Conservation (phyloP, 257 asterid species). For the Striga asiatica region DNA sequence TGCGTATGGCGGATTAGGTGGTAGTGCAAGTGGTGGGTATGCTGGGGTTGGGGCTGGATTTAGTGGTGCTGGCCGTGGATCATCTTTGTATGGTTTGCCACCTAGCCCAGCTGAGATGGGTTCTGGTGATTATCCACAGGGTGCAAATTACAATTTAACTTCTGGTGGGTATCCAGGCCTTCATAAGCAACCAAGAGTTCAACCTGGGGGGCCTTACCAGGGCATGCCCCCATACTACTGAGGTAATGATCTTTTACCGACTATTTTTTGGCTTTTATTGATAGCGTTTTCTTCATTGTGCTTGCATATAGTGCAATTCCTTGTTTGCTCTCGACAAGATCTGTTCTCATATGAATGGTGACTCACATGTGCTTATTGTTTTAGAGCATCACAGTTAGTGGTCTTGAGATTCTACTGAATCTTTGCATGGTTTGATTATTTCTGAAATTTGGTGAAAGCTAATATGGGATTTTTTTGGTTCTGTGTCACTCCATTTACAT, state of each 20-base stretch:
- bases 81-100: slow-evolving; percentile 49
- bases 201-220: slow-evolving; percentile 60
- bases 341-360: not conserved
- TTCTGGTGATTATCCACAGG: slow-evolving; percentile 42
- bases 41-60: slow-evolving; percentile 21
- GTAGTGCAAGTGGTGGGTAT: slow-evolving; percentile 24
- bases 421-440: not conserved
- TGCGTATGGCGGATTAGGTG: slow-evolving; percentile 18
- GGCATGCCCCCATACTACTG: slow-evolving; percentile 63
- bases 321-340: slow-evolving; percentile 5
- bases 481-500: not conserved
- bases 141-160: slow-evolving; percentile 36
- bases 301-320: not conserved
- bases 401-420: not conserved
- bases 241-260: slow-evolving; percentile 35
- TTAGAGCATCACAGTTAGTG: slow-evolving; percentile 2
- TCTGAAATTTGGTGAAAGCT: not conserved
- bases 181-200: slow-evolving; percentile 49
- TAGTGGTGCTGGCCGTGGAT: slow-evolving; percentile 43
- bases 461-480: not conserved
- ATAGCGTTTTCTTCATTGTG: not conserved
- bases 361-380: slow-evolving; percentile 7
- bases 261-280: not conserved
- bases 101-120: slow-evolving; percentile 44
- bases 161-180: slow-evolving; percentile 44